Conservation (phyloP, 1,284 basidiomycete species). For the Bondarzewia mesenterica region DNA sequence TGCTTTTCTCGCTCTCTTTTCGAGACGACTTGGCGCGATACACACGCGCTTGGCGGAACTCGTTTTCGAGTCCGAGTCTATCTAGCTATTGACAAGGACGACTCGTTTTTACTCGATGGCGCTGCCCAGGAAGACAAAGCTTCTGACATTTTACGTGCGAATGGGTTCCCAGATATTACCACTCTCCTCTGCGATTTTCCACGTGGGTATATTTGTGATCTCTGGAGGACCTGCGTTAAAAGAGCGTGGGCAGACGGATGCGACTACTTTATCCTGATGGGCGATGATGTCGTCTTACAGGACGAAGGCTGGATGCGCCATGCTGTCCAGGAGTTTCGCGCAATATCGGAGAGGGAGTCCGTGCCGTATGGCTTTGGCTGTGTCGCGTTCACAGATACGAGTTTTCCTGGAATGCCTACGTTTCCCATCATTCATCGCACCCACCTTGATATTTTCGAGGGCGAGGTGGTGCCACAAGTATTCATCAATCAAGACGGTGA, state of each 20-base stretch:
- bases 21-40: constrained; percentile 40
- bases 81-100: constrained; percentile 45
- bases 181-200: constrained; percentile 28
- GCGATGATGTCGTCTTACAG: constrained; percentile 42
- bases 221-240: constrained; percentile 44
- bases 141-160: constrained; percentile 25
- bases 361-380: constrained; percentile 45
- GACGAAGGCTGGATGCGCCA: constrained; percentile 46
- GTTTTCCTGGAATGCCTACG: constrained; percentile 54
- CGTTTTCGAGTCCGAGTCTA: constrained; percentile 36
- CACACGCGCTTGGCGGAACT: constrained; percentile 22
- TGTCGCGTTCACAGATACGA: constrained; percentile 45
- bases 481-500: constrained; percentile 57
- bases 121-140: constrained; percentile 25
- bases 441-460: constrained; percentile 48
- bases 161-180: constrained; percentile 28
- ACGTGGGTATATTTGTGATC: constrained; percentile 40
- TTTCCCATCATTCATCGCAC: constrained; percentile 47
- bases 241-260: constrained; percentile 39
- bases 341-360: constrained; percentile 21
- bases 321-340: constrained; percentile 29
- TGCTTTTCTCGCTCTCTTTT: constrained; percentile 35
- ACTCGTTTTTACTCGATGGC: constrained; percentile 28
- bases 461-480: constrained; percentile 38
- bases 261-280: constrained; percentile 47